Evolutionary conservation across 352 stramenopile genomes (phyloP).

Genomic region (Phytopythium chamaehyphon): DNA sequence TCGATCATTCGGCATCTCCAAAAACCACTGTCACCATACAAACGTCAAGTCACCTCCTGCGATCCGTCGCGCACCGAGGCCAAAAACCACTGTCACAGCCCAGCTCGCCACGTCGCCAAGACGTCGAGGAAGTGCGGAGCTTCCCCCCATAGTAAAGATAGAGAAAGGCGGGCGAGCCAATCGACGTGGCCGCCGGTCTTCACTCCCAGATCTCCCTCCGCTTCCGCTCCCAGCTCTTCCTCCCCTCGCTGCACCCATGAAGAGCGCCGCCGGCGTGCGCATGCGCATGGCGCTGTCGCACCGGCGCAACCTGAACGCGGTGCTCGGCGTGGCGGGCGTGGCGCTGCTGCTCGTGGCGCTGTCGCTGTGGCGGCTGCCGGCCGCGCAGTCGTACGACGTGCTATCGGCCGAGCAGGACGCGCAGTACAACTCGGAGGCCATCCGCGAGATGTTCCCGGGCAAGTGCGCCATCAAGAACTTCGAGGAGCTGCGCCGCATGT

Average conservation of each 20-base stretch:
- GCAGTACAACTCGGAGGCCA: conserved; percentile 33
- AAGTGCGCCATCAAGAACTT: conserved; percentile 74
- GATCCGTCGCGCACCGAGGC: too few relatives aligned
- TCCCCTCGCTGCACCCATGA: conserved; percentile 22
- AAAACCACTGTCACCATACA: too few relatives aligned
- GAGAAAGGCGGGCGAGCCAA: too few relatives aligned
- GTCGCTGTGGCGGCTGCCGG: conserved; percentile 35
- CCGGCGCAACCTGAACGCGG: conserved; percentile 56
- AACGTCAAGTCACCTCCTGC: too few relatives aligned
- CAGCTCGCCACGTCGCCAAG: too few relatives aligned
- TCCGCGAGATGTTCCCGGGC: conserved; percentile 60
- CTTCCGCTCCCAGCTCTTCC: neutral
- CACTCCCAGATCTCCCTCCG: neutral
- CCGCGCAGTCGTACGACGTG: conserved; percentile 23
- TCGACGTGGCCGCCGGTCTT: too few relatives aligned
- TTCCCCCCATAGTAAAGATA: too few relatives aligned
- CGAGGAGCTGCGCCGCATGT: conserved; percentile 48
- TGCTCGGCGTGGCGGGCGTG: conserved; percentile 42
- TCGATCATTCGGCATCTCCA: too few relatives aligned
- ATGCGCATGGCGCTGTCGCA: conserved; percentile 62
- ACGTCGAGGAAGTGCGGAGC: too few relatives aligned
- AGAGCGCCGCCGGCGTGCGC: conserved; percentile 54
- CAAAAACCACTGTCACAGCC: too few relatives aligned
- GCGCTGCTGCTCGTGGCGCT: conserved; percentile 47
- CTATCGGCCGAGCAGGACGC: conserved; percentile 26